Conservation (phyloP, 371 early-diverging fungal species). For the Neoconidiobolus thromboides region DNA sequence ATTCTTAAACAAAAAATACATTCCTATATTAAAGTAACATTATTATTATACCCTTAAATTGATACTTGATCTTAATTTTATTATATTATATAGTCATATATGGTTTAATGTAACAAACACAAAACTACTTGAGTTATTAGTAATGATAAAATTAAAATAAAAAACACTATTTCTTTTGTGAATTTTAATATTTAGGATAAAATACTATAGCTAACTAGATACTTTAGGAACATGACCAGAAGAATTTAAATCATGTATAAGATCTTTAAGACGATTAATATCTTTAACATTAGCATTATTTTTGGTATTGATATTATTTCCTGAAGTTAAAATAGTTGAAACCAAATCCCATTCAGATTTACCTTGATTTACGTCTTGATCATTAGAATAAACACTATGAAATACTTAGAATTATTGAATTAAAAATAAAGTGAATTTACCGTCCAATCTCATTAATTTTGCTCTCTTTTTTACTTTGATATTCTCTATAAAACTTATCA, state of each 20-base stretch:
- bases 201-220: no score
- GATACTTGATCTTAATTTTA: no score
- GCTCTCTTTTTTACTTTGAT: neutral
- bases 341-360: conserved; percentile 1
- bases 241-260: neutral
- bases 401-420: neutral
- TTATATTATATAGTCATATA: no score
- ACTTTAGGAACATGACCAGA: neutral
- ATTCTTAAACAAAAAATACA: no score
- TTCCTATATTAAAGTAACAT: no score
- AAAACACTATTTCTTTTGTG: no score
- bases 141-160: no score
- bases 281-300: neutral
- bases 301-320: neutral
- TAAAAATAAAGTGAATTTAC: neutral
- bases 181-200: neutral
- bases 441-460: neutral
- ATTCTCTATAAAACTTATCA: neutral
- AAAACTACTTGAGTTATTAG: no score
- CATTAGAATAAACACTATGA: neutral
- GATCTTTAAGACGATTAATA: neutral
- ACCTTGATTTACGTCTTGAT: neutral
- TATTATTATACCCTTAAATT: no score
- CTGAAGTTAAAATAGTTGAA: neutral
- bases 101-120: no score